These are phyloP conservation scores for Aspergillus indologenus DNA, from an alignment of 495 filamentous ascomycete species.

Conservation along the genomic window DNA sequence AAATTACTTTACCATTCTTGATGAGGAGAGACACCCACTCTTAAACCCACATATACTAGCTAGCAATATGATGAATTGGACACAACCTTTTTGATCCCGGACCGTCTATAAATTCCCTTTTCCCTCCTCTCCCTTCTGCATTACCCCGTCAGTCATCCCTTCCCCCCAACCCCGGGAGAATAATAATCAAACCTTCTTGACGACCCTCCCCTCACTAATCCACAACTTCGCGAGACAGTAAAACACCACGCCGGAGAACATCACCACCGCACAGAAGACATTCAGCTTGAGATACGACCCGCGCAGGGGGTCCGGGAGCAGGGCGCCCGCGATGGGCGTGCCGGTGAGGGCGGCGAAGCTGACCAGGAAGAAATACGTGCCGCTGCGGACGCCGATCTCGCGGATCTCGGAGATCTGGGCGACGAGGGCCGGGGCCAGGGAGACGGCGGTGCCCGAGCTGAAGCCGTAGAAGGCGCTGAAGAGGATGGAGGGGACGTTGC, in stretches of 20 bases:
- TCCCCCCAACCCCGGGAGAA: background rate
- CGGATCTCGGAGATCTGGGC: conserved; percentile 71
- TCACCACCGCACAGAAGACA: conserved; percentile 64
- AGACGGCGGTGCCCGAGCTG: conserved; percentile 68
- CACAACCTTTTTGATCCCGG: too few relatives aligned
- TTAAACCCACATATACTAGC: too few relatives aligned
- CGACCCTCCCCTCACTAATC: conserved; percentile 32
- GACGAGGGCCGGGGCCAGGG: conserved; percentile 54
- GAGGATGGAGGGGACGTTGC: conserved; percentile 60
- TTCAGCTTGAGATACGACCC: conserved; percentile 58
- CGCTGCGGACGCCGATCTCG: conserved; percentile 71
- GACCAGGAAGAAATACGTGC: conserved; percentile 60
- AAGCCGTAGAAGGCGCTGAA: conserved; percentile 71
- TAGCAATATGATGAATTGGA: too few relatives aligned
- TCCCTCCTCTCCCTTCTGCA: conserved; percentile 6
- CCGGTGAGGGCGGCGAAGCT: conserved; percentile 65
- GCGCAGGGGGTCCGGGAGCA: conserved; percentile 50
- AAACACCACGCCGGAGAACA: conserved; percentile 47
- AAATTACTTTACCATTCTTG: background rate
- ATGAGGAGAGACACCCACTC: background rate
- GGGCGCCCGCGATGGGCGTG: conserved; percentile 69
- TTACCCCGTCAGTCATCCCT: conserved; percentile 18
- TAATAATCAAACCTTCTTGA: conserved; percentile 28
- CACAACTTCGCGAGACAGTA: conserved; percentile 44
- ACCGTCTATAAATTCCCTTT: too few relatives aligned